Percentiles rank a stretch among this genome's conserved stretches.
These are phyloP conservation scores for Vigna mungo DNA, from an alignment of 306 rosid genomes.

Conservation along the genomic window DNA sequence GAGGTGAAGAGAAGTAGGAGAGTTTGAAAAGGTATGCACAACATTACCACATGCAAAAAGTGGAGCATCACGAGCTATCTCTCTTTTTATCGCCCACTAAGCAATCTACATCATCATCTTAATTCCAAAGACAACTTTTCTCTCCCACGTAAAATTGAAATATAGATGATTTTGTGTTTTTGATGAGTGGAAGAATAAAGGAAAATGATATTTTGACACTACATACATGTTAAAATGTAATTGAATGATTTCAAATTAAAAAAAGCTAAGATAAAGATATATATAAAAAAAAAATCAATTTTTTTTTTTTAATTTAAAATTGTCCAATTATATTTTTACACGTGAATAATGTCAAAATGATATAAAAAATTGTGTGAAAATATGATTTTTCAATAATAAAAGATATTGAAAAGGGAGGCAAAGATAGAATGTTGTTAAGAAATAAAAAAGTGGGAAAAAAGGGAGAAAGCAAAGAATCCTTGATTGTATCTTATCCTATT, in stretches of 20 bases:
- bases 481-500: conserved; percentile 63
- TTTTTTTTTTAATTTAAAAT: no score
- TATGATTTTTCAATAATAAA: no score
- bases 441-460: conserved; percentile 40
- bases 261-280: no score
- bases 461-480: conserved; percentile 45
- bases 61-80: conserved; percentile 59
- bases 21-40: conserved; percentile 45
- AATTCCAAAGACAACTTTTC: conserved; percentile 43
- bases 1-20: neutral
- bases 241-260: no score
- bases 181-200: neutral
- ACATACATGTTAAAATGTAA: no score
- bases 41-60: conserved; percentile 84
- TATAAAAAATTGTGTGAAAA: no score
- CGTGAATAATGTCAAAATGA: no score
- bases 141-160: neutral
- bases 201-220: no score
- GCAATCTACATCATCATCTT: conserved; percentile 53
- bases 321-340: no score
- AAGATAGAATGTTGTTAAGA: conserved; percentile 44
- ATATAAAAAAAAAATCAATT: no score
- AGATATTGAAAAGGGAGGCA: conserved; percentile 34
- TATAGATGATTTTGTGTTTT: no score
- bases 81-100: conserved; percentile 32